Evolutionary conservation across 768 basidiomycete genomes (phyloP).

Genomic region (Hortiboletus campestris): DNA sequence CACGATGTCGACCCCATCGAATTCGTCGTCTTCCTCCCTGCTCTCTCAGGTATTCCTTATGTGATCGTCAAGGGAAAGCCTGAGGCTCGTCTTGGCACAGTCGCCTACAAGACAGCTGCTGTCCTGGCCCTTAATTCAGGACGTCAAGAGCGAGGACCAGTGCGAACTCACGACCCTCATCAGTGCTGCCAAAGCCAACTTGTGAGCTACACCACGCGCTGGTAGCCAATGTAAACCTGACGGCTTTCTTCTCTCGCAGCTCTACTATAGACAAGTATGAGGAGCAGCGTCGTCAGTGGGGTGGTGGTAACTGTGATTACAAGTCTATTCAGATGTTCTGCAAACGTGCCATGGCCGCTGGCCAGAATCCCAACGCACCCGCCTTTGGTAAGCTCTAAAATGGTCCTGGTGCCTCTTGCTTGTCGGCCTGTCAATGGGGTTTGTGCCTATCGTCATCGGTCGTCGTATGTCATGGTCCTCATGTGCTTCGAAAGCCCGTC

Average conservation of each 20-base stretch:
- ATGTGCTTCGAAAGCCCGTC: conserved; percentile 5
- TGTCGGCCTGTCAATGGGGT: neutral
- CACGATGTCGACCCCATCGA: conserved; percentile 57
- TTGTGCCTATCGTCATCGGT: conserved; percentile 2
- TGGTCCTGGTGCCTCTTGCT: neutral
- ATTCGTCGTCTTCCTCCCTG: conserved; percentile 78
- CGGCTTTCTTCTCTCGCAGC: conserved; percentile 37
- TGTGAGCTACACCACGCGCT: conserved; percentile 51
- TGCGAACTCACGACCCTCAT: conserved; percentile 91
- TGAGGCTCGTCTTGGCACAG: conserved; percentile 96
- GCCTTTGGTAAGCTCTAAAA: conserved; percentile 63
- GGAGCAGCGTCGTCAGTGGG: conserved; percentile 89
- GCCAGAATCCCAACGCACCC: conserved; percentile 58
- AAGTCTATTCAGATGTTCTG: conserved; percentile 92
- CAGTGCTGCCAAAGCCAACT: conserved; percentile 95
- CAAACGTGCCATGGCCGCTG: conserved; percentile 91
- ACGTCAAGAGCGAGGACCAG: conserved; percentile 92
- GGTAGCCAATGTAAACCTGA: neutral
- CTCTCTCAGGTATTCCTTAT: conserved; percentile 98
- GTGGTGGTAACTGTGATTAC: conserved; percentile 93
- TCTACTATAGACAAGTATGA: conserved; percentile 95
- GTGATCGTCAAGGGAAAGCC: conserved; percentile 98
- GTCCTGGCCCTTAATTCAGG: conserved; percentile 88
- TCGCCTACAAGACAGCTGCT: conserved; percentile 96
- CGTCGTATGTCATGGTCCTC: conserved; percentile 12